Conservation (phyloP, 1,284 basidiomycete species). For the Takashimella koratensis region DNA sequence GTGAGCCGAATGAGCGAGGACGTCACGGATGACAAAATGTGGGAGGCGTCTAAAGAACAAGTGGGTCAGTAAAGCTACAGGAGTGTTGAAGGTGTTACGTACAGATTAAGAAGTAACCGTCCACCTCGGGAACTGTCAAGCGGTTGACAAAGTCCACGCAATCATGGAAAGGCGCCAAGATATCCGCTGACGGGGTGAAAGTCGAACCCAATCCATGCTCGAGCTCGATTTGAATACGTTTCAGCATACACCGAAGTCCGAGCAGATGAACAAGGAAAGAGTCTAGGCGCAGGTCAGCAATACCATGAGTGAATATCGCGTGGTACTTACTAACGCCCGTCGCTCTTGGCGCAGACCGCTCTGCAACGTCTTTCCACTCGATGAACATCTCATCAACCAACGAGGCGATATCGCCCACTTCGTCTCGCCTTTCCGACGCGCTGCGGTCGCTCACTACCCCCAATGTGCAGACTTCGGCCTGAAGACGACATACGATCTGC, state of each 20-base stretch:
- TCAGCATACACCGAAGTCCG: slow-evolving; percentile 33
- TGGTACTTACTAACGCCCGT: slow-evolving; percentile 21
- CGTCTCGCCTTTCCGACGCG: slow-evolving; percentile 8
- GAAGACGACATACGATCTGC: slow-evolving; percentile 19
- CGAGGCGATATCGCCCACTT: slow-evolving; percentile 14
- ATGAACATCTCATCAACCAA: slow-evolving; percentile 15
- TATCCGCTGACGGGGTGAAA: slow-evolving; percentile 16
- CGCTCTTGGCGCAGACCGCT: slow-evolving; percentile 3
- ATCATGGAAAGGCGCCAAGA: slow-evolving; percentile 21
- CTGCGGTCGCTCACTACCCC: slow-evolving; percentile 8
- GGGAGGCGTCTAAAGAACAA: slow-evolving; percentile 14
- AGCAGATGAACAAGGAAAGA: slow-evolving; percentile 24
- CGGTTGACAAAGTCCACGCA: slow-evolving; percentile 19
- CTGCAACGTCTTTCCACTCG: slow-evolving; percentile 10
- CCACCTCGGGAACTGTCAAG: slow-evolving; percentile 13
- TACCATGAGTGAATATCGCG: not conserved
- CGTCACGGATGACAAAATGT: slow-evolving; percentile 26
- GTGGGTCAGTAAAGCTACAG: not conserved
- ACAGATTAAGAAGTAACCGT: slow-evolving; percentile 27
- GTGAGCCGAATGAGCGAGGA: slow-evolving; percentile 30
- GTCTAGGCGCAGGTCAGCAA: slow-evolving; percentile 8
- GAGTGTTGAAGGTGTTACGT: not conserved
- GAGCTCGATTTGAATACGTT: slow-evolving; percentile 27
- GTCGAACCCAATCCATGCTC: slow-evolving; percentile 23
- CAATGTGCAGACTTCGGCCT: slow-evolving; percentile 22